These are phyloP conservation scores for Suhomyces bribrorum DNA, from an alignment of 1,139 yeast genomes.

Conservation along the genomic window DNA sequence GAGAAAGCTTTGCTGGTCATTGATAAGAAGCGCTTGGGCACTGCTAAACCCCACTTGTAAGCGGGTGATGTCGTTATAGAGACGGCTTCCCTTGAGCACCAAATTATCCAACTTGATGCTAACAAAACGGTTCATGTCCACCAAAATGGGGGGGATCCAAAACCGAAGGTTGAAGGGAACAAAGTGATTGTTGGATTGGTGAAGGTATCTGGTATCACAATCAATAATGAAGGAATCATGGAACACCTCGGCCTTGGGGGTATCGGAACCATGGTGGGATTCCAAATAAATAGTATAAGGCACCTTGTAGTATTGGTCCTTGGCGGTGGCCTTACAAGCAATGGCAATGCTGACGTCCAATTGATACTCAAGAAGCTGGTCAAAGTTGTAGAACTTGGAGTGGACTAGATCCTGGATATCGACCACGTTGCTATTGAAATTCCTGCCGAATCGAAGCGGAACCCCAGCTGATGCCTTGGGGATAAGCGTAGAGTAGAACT, in stretches of 20 bases:
- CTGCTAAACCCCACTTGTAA: conserved; percentile 5
- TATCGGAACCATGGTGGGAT: background rate
- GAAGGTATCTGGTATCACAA: conserved; percentile 35
- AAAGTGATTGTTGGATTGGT: conserved; percentile 30
- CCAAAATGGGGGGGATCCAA: conserved; percentile 41
- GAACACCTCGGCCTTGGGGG: conserved; percentile 5
- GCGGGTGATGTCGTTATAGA: conserved; percentile 7
- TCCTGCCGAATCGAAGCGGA: conserved; percentile 25
- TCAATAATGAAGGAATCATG: conserved; percentile 19
- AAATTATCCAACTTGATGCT: conserved; percentile 14
- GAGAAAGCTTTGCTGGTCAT: conserved; percentile 15
- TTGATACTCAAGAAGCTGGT: conserved; percentile 18
- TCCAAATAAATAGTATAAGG: conserved; percentile 11
- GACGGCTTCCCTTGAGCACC: conserved; percentile 12
- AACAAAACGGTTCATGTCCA: conserved; percentile 23
- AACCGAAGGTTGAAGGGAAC: conserved; percentile 40
- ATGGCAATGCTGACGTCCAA: conserved; percentile 29
- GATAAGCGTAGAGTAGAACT: conserved; percentile 36
- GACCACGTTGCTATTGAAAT: conserved; percentile 6
- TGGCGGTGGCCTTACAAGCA: conserved; percentile 27
- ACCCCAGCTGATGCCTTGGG: conserved; percentile 32
- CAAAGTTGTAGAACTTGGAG: conserved; percentile 9
- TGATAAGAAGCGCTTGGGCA: background rate
- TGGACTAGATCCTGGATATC: conserved; percentile 3
- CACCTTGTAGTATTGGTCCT: conserved; percentile 12